Base-by-base conservation (phyloP, 179 eudicot species). In the Nepenthes alata region DNA sequence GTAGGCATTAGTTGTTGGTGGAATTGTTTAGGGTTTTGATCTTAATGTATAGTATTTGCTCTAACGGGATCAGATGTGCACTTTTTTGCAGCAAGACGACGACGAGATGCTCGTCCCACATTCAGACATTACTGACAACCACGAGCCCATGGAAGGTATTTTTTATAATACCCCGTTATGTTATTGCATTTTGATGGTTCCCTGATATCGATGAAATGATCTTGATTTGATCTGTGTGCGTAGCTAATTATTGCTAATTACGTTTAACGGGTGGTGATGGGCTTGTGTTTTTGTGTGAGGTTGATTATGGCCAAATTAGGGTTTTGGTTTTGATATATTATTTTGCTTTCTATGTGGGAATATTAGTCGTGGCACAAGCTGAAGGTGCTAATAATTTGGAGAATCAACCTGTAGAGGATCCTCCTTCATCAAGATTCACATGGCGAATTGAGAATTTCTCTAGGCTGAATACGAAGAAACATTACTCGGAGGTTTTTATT, bases 41-140 rank as follows among this genome's bases (percentile, higher is more conserved):
- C 2, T 35, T 4, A 39, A 36, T 5, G 13, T 10, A 39, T 64
- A 37, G 55, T 41, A 38, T 64, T 67, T 16, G 51, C 7, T 47
- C 54, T 62, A 15, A 59, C 55, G 41, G 73, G 78, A 78, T 78
- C 78, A 66, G 71, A 52, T 77, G 53, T 73, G 44, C 50, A 56
- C 2, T 35, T 63, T 56, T 66, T 41, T 55, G 87, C 79, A 85
- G 84, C 80, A 84, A 41, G 91, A 84, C 53, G 87, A 84, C 53
- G 91, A 89, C 37, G 91, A 89, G 87, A 93, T 93, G 96, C 86
- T 93, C 8, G 95, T 89, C 16, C 98, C 98, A 5, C 84, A 85
- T 74, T 73, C 95, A 0, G 96, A 83, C 56, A 52, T 83, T n/a
- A 78, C 85, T 12, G 78, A 76, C 53, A 76, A 76, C 70, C 72